These are phyloP conservation scores for Narthecium ossifragum DNA, from an alignment of 106 monocot genomes.

Conservation along the genomic window DNA sequence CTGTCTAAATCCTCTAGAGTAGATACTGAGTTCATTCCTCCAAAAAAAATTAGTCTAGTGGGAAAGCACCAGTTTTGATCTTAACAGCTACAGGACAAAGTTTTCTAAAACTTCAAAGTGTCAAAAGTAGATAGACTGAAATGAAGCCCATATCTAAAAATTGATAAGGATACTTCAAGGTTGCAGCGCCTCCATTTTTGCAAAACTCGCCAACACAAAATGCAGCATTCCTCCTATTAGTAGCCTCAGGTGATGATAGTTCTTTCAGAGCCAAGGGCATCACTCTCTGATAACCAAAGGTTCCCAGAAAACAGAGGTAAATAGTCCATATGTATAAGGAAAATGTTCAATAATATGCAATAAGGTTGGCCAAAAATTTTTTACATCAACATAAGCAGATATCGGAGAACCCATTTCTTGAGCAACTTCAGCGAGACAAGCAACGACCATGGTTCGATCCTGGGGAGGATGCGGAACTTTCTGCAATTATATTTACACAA, in stretches of 20 bases:
- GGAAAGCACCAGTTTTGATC: too few relatives aligned
- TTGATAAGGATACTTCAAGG: slow-evolving; percentile 71
- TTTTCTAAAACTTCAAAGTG: too few relatives aligned
- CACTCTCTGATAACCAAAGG: slow-evolving; percentile 44
- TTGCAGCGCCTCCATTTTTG: slow-evolving; percentile 68
- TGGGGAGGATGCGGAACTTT: slow-evolving; percentile 73
- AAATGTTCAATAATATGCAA: too few relatives aligned
- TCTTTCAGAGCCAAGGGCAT: slow-evolving; percentile 97
- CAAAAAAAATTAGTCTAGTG: too few relatives aligned
- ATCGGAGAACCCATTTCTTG: slow-evolving; percentile 92
- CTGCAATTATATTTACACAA: slow-evolving; percentile 25
- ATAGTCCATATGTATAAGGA: too few relatives aligned
- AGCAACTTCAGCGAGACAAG: slow-evolving; percentile 96
- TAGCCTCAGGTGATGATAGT: slow-evolving; percentile 73
- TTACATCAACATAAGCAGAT: slow-evolving; percentile 82
- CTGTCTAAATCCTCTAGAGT: too few relatives aligned
- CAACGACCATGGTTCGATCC: slow-evolving; percentile 96
- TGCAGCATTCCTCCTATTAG: slow-evolving; percentile 96
- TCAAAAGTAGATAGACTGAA: too few relatives aligned
- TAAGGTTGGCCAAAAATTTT: slow-evolving; percentile 9
- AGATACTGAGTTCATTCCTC: too few relatives aligned
- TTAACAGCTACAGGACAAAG: too few relatives aligned
- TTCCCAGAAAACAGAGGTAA: not conserved
- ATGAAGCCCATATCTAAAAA: too few relatives aligned
- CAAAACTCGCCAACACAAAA: slow-evolving; percentile 95